These are phyloP conservation scores for Fragaria nilgerrensis DNA, from an alignment of 306 rosid species.

Conservation along the genomic window DNA sequence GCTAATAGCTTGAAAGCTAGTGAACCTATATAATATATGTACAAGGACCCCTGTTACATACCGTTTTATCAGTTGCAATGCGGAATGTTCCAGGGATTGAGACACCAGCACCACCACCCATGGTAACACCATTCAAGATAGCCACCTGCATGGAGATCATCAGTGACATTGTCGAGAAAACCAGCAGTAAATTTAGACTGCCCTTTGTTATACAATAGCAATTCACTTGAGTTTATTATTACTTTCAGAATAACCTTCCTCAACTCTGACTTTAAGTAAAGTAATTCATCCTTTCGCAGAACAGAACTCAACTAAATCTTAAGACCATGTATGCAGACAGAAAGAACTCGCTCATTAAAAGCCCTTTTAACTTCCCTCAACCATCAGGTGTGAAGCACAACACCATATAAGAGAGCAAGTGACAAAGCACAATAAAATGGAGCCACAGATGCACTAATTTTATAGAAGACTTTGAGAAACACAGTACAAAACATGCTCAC, in stretches of 20 bases:
- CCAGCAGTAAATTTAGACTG: not conserved
- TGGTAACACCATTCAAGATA: slow-evolving; percentile 81
- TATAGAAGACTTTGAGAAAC: not conserved
- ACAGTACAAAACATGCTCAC: not conserved
- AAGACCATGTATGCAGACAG: not conserved
- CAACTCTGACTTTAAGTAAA: not conserved
- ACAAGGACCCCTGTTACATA: slow-evolving; percentile 33
- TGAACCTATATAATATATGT: too few species aligned
- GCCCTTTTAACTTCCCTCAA: not conserved
- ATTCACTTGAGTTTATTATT: not conserved
- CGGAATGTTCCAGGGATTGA: slow-evolving; percentile 89
- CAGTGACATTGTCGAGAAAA: slow-evolving; percentile 4
- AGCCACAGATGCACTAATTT: not conserved
- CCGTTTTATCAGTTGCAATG: slow-evolving; percentile 85
- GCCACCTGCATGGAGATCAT: slow-evolving; percentile 60
- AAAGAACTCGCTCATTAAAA: not conserved
- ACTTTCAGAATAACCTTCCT: not conserved
- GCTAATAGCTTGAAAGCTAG: too few species aligned
- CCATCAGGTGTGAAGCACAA: not conserved
- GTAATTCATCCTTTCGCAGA: not conserved
- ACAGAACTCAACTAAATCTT: not conserved
- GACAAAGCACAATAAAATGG: not conserved
- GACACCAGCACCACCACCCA: slow-evolving; percentile 98
- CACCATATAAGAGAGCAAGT: not conserved
- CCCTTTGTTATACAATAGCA: not conserved